A percentile compares a stretch with the other conserved stretches of the same genome.
Conservation (phyloP, 2,329 filamentous ascomycete genomes). For the Calonectria ilicicola region DNA sequence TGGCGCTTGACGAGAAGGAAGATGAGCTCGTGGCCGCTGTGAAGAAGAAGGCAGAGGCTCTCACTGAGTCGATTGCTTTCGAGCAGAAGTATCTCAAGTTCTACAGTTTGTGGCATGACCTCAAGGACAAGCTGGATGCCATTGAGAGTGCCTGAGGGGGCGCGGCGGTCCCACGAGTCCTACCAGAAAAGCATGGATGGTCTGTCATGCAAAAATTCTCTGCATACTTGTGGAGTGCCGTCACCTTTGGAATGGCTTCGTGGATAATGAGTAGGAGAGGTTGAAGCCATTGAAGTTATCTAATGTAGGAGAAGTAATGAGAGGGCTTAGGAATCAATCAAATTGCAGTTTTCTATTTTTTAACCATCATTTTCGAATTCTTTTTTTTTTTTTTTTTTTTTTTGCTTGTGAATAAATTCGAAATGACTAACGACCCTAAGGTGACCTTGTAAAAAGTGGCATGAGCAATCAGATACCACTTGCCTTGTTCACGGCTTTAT, state of each 20-base stretch:
- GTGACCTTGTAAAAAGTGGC: no score
- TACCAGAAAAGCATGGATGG: background rate
- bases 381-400: no score
- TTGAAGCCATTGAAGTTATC: background rate
- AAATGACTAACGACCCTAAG: no score
- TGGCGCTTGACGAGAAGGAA: no score
- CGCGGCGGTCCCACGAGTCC: background rate
- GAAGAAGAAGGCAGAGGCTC: no score
- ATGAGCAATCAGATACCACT: no score
- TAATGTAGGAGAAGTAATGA: background rate
- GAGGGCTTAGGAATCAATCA: background rate
- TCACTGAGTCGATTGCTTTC: background rate
- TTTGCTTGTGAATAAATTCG: no score
- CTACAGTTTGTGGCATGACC: background rate
- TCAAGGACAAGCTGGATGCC: background rate
- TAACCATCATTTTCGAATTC: background rate
- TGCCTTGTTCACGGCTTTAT: no score
- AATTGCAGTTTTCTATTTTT: background rate
- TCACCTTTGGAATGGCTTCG: conserved; percentile 3
- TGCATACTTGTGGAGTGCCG: conserved; percentile 2
- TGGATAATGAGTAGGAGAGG: background rate
- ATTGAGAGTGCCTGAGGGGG: background rate
- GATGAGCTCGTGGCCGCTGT: no score
- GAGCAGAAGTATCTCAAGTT: background rate
- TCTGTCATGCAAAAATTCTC: background rate